Percentiles rank a stretch among this genome's conserved stretches.
phyloP scores from a whole-genome alignment of 2,329 filamentous ascomycete genomes.

The Gliomastix tumulicola region DNA sequence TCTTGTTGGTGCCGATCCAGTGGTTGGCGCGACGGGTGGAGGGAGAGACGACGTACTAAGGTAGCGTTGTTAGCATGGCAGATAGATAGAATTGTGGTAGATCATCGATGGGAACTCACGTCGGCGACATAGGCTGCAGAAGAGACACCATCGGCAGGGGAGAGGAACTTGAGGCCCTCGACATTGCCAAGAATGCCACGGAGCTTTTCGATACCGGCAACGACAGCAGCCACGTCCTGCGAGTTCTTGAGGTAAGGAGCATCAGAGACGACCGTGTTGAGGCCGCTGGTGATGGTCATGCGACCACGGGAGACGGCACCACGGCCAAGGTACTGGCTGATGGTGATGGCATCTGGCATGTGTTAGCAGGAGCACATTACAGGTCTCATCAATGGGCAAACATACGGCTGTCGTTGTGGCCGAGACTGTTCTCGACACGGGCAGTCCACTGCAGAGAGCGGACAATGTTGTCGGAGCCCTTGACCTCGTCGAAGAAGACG shows the following conservation, averaged over 20 bases:
- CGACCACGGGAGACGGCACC: constrained; percentile 55
- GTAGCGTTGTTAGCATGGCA: constrained; percentile 16
- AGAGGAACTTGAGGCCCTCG: constrained; percentile 46
- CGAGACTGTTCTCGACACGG: constrained; percentile 52
- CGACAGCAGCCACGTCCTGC: constrained; percentile 54
- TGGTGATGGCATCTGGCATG: constrained; percentile 35
- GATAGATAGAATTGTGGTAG: constrained; percentile 2
- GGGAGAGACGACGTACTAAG: constrained; percentile 27
- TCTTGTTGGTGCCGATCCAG: constrained; percentile 54
- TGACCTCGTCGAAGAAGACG: constrained; percentile 47
- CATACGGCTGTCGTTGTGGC: constrained; percentile 21
- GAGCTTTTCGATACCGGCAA: constrained; percentile 55
- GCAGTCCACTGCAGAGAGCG: constrained; percentile 61
- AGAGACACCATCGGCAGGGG: constrained; percentile 42
- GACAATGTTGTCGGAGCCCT: constrained; percentile 48
- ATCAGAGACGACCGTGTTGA: constrained; percentile 52
- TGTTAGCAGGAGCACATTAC: constrained; percentile 5
- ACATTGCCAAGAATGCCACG: constrained; percentile 45
- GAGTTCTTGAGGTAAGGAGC: constrained; percentile 51
- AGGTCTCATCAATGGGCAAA: constrained; percentile 1
- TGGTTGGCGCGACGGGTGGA: constrained; percentile 39
- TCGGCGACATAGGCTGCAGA: constrained; percentile 49
- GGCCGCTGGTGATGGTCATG: constrained; percentile 50
- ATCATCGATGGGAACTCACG: constrained; percentile 27
- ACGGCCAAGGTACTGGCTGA: constrained; percentile 57